phyloP scores from a whole-genome alignment of 31 red algal genomes.

The Porphyra umbilicalis region DNA sequence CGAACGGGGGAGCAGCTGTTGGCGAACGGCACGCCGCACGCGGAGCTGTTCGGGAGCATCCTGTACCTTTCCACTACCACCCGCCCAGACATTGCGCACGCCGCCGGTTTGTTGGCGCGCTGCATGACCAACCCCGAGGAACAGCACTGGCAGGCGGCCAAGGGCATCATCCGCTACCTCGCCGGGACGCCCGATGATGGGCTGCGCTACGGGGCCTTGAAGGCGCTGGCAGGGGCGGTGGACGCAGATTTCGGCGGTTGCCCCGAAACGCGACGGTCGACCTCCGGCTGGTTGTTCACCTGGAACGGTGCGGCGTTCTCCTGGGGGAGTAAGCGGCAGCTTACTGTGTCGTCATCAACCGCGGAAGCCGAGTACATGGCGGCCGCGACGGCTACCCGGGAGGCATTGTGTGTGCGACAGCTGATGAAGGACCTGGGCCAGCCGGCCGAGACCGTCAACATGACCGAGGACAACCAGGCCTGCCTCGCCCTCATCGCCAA shows the following conservation, averaged over 20 bases:
- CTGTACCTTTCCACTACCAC: too few relatives aligned
- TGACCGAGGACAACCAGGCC: too few relatives aligned
- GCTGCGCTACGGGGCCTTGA: neutral
- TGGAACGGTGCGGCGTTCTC: neutral
- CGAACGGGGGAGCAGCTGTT: neutral
- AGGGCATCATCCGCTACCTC: conserved; percentile 4
- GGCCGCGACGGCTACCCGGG: conserved; percentile 3
- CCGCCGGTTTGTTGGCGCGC: too few relatives aligned
- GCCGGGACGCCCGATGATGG: neutral
- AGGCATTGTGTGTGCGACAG: conserved; percentile 7
- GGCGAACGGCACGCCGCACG: conserved; percentile 1
- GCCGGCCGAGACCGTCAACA: neutral
- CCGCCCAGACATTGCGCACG: too few relatives aligned
- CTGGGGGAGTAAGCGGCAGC: too few relatives aligned
- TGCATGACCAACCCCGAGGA: conserved; percentile 1
- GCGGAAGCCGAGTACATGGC: too few relatives aligned
- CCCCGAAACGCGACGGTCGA: conserved; percentile 7
- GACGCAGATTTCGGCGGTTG: neutral
- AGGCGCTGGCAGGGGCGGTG: neutral
- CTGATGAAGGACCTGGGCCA: neutral
- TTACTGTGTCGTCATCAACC: neutral
- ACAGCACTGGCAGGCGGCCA: neutral
- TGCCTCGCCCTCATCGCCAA: too few relatives aligned
- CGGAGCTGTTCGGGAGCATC: conserved; percentile 9
- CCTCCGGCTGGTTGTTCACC: conserved; percentile 16